Percentiles rank a stretch among this genome's conserved stretches.
phyloP scores from a whole-genome alignment of 106 monocot genomes.

The Chionographis japonica region DNA sequence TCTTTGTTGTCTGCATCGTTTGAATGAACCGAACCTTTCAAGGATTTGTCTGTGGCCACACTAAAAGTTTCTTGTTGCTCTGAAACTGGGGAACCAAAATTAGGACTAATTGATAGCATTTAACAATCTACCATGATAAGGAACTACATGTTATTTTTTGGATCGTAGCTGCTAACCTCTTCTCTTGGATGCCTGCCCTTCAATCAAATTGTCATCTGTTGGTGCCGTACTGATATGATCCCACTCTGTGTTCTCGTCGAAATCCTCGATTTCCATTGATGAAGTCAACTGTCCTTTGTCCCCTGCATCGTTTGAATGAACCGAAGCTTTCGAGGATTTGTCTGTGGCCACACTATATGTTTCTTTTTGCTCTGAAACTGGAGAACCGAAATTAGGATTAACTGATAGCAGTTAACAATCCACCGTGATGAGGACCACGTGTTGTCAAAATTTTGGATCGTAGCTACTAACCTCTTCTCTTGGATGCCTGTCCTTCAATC shows the following conservation, averaged over 20 bases:
- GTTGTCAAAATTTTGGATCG: no score
- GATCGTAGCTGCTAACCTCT: conserved; percentile 7
- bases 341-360: no score
- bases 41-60: neutral
- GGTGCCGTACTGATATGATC: neutral
- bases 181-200: neutral
- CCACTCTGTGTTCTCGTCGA: neutral
- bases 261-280: neutral
- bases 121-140: neutral
- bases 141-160: no score
- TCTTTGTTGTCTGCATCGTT: neutral
- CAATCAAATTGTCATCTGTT: conserved; percentile 4
- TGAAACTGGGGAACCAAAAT: neutral
- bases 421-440: no score
- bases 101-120: neutral
- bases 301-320: conserved; percentile 2
- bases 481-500: neutral
- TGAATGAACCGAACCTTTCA: neutral
- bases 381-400: no score
- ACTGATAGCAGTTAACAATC: no score
- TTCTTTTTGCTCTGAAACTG: no score
- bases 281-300: no score
- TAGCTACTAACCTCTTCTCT: conserved; percentile 7
- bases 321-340: neutral
- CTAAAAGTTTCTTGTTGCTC: neutral